Conservation (phyloP, 2,329 filamentous ascomycete genomes). For the Beauveria pseudobassiana region DNA sequence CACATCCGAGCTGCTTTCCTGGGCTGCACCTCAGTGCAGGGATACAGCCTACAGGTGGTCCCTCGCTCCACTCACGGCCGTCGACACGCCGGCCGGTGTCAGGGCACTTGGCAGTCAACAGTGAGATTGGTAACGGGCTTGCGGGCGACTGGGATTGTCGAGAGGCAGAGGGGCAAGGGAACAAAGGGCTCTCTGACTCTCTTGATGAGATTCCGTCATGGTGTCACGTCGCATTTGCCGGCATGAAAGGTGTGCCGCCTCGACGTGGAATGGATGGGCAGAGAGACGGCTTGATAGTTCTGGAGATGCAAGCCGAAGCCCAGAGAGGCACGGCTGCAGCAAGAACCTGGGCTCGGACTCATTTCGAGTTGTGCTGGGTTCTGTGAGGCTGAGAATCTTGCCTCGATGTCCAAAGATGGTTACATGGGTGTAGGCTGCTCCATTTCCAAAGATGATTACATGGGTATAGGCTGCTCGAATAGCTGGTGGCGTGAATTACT, state of each 20-base stretch:
- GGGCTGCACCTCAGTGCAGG: background rate
- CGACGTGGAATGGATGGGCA: background rate
- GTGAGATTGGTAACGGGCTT: background rate
- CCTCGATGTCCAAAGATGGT: background rate
- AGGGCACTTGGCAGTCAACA: background rate
- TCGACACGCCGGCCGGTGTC: background rate
- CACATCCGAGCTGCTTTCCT: background rate
- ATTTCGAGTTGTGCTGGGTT: background rate
- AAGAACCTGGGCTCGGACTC: no score
- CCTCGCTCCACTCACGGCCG: constrained; percentile 4
- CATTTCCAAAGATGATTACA: background rate
- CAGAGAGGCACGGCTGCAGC: background rate
- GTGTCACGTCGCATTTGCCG: background rate
- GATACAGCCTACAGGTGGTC: background rate
- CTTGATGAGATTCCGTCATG: background rate
- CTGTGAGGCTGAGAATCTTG: background rate
- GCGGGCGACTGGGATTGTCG: background rate
- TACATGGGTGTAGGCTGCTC: background rate
- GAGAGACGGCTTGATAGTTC: background rate
- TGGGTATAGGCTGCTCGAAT: background rate
- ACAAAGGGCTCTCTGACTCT: background rate
- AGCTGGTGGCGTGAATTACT: background rate
- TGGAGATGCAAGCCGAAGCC: background rate
- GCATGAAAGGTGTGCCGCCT: background rate
- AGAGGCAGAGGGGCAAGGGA: background rate